A percentile compares a stretch with the other conserved stretches of the same genome.
Conservation (phyloP, 768 basidiomycete genomes). For the Lanmaoa rubissima region DNA sequence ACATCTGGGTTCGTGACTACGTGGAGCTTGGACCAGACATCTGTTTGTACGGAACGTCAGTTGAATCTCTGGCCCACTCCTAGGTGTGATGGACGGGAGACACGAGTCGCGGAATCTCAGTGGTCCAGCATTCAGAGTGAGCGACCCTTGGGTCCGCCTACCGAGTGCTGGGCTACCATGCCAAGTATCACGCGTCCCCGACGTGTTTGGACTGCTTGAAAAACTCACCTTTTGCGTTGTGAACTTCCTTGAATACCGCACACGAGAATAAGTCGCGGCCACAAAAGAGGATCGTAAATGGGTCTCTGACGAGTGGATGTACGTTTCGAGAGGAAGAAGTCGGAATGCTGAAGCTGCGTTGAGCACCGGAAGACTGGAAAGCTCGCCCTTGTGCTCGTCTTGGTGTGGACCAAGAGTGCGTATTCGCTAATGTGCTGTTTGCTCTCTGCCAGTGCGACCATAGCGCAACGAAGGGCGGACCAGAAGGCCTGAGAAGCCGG, state of each 20-base stretch:
- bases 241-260: slow-evolving; percentile 60
- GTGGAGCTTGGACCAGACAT: slow-evolving; percentile 69
- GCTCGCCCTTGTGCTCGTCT: neutral
- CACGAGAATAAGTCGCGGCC: slow-evolving; percentile 91
- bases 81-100: neutral
- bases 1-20: slow-evolving; percentile 75
- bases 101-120: neutral
- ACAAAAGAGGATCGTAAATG: slow-evolving; percentile 80
- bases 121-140: neutral
- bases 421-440: neutral
- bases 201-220: neutral
- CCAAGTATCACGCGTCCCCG: neutral
- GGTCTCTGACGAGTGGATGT: slow-evolving; percentile 20
- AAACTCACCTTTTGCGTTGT: slow-evolving; percentile 56
- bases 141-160: neutral
- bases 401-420: neutral
- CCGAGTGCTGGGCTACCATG: neutral
- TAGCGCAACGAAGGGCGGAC: neutral
- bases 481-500: neutral
- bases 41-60: slow-evolving; percentile 40
- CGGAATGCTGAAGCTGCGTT: neutral
- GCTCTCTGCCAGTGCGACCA: neutral
- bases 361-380: neutral
- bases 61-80: neutral
- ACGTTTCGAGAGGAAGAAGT: neutral